A percentile compares a stretch with the other conserved stretches of the same genome.
Conservation (phyloP, 805 yeast genomes). For the Monosporozyma aquatica region DNA sequence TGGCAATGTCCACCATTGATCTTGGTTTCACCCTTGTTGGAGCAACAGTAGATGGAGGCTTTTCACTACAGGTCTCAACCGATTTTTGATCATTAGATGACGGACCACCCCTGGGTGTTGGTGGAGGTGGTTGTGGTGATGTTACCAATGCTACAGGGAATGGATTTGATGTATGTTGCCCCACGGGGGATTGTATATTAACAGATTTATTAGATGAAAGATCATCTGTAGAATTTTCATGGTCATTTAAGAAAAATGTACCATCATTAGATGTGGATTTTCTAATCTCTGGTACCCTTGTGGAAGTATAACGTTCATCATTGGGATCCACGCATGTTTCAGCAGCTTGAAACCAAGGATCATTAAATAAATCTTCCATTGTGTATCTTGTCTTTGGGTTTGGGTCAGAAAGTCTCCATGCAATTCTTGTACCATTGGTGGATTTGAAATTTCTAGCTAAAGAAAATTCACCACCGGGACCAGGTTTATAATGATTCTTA, state of each 20-base stretch:
- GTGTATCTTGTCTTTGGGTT: conserved; percentile 44
- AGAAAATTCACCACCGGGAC: conserved; percentile 67
- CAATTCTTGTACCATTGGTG: conserved; percentile 55
- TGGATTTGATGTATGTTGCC: background rate
- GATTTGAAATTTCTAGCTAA: conserved; percentile 55
- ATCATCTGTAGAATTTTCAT: conserved; percentile 11
- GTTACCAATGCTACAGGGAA: background rate
- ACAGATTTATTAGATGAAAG: conserved; percentile 1
- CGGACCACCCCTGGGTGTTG: background rate
- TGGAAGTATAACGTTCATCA: conserved; percentile 9
- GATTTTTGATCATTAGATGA: too few species aligned
- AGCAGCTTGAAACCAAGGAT: conserved; percentile 53
- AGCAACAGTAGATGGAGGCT: too few species aligned
- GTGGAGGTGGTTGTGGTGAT: background rate
- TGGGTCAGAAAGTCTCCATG: conserved; percentile 71
- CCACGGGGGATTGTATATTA: background rate
- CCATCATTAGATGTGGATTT: conserved; percentile 13
- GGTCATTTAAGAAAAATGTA: conserved; percentile 7
- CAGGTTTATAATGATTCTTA: conserved; percentile 36
- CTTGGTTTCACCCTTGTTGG: conserved; percentile 11
- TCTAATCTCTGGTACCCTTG: conserved; percentile 21
- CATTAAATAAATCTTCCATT: conserved; percentile 45
- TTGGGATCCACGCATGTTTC: conserved; percentile 43
- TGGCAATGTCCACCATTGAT: conserved; percentile 24
- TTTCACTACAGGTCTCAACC: too few species aligned